These are phyloP conservation scores for Cnidoscolus chayamansa DNA, from an alignment of 441 rosid genomes.

Conservation along the genomic window DNA sequence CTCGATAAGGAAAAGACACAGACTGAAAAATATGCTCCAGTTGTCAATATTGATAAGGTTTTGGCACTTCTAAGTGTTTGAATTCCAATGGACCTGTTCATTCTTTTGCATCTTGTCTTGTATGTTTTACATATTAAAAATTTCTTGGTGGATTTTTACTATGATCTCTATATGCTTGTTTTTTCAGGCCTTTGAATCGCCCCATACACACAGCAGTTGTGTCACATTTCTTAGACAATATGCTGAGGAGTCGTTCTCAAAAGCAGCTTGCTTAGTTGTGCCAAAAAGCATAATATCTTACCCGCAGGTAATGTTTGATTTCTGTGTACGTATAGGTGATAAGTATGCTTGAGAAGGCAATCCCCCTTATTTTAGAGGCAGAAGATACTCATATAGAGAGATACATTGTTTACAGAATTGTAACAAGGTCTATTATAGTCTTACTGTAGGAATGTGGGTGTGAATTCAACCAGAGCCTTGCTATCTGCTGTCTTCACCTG, in stretches of 20 bases:
- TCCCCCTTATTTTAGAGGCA: too few species aligned
- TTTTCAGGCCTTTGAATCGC: conserved; percentile 91
- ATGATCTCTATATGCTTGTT: conserved; percentile 21
- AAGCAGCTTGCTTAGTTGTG: conserved; percentile 82
- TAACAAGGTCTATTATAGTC: neutral
- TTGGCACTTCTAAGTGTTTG: neutral
- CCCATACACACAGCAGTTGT: conserved; percentile 80
- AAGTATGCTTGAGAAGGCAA: neutral
- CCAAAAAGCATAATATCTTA: conserved; percentile 82
- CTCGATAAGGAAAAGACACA: conserved; percentile 75
- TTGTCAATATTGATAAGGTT: conserved; percentile 88
- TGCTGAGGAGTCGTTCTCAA: conserved; percentile 73
- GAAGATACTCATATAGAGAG: too few species aligned
- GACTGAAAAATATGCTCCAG: conserved; percentile 75
- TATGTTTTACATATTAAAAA: conserved; percentile 3
- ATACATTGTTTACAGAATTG: neutral
- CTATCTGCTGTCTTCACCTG: neutral
- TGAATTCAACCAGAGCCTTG: neutral
- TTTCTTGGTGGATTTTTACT: neutral
- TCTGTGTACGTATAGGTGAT: neutral
- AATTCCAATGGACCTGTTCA: neutral
- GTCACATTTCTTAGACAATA: conserved; percentile 86
- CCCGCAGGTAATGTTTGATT: conserved; percentile 65
- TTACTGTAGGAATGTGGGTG: neutral
- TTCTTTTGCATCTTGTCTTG: neutral